phyloP scores from a whole-genome alignment of 768 basidiomycete genomes.

The Xerocomellus amylosporus region DNA sequence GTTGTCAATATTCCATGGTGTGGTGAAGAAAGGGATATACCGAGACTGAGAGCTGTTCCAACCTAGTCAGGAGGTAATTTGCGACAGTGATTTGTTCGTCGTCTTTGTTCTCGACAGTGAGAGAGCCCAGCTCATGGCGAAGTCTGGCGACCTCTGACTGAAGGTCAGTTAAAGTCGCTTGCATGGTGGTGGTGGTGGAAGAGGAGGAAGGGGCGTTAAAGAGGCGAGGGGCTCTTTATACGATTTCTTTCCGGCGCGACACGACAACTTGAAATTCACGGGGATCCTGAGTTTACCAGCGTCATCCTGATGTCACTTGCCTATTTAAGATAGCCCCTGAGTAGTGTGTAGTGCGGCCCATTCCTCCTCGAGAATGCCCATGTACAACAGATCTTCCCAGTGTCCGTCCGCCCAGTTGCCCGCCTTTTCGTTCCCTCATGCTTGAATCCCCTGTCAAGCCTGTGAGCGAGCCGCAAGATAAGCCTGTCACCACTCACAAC shows the following conservation, averaged over 20 bases:
- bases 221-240: background rate
- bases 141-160: constrained; percentile 48
- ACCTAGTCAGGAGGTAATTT: constrained; percentile 58
- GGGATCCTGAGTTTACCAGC: no score
- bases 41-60: constrained; percentile 62
- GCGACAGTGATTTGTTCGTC: constrained; percentile 50
- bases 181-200: constrained; percentile 15
- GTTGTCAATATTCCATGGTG: background rate
- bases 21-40: constrained; percentile 33
- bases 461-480: background rate
- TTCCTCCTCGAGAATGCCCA: constrained; percentile 36
- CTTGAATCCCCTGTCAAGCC: constrained; percentile 29
- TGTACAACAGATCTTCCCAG: constrained; percentile 34
- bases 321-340: constrained; percentile 1
- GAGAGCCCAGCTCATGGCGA: constrained; percentile 42
- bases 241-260: background rate
- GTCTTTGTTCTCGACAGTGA: constrained; percentile 32
- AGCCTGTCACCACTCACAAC: constrained; percentile 20
- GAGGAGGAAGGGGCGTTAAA: constrained; percentile 2
- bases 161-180: constrained; percentile 22
- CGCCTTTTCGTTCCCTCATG: constrained; percentile 34
- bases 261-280: background rate
- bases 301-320: no score
- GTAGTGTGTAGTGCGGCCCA: constrained; percentile 18
- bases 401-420: constrained; percentile 30